These are phyloP conservation scores for Jaapia argillacea DNA, from an alignment of 768 basidiomycete species.

Conservation along the genomic window DNA sequence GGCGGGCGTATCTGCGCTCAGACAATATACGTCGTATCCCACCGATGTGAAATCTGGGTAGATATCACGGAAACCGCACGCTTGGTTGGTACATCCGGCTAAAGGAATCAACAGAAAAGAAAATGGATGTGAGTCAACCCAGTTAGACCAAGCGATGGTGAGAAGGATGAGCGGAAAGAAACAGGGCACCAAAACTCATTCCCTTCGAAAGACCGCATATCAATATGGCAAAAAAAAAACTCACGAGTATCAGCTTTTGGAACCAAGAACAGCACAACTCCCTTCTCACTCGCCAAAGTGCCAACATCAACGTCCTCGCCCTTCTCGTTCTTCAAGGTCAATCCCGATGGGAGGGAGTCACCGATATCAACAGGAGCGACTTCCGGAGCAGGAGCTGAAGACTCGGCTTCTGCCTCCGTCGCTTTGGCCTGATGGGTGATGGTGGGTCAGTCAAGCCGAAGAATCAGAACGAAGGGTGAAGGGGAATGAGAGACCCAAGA, in stretches of 20 bases:
- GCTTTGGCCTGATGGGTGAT: too few species aligned
- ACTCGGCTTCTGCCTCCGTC: not conserved
- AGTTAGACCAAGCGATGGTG: not conserved
- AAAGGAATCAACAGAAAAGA: constrained; percentile 3
- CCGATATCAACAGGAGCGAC: constrained; percentile 51
- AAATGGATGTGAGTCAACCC: not conserved
- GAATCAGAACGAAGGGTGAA: too few species aligned
- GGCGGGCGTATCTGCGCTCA: constrained; percentile 68
- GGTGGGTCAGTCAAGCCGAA: too few species aligned
- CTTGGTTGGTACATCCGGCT: constrained; percentile 91
- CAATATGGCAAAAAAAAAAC: constrained; percentile 20
- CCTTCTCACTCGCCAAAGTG: constrained; percentile 54
- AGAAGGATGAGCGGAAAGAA: too few species aligned
- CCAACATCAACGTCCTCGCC: constrained; percentile 67
- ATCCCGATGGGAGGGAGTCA: constrained; percentile 58
- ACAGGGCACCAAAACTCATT: too few species aligned
- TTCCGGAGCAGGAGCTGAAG: constrained; percentile 10
- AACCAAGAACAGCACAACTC: constrained; percentile 74
- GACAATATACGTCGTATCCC: constrained; percentile 70
- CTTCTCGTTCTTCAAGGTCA: constrained; percentile 79
- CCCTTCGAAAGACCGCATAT: not conserved
- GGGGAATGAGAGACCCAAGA: too few species aligned
- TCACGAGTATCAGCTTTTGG: constrained; percentile 81
- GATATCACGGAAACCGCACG: constrained; percentile 83
- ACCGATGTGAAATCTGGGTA: constrained; percentile 65